Base-by-base conservation (phyloP, 2,329 filamentous ascomycete genomes). In the Aureobasidium vineae region DNA sequence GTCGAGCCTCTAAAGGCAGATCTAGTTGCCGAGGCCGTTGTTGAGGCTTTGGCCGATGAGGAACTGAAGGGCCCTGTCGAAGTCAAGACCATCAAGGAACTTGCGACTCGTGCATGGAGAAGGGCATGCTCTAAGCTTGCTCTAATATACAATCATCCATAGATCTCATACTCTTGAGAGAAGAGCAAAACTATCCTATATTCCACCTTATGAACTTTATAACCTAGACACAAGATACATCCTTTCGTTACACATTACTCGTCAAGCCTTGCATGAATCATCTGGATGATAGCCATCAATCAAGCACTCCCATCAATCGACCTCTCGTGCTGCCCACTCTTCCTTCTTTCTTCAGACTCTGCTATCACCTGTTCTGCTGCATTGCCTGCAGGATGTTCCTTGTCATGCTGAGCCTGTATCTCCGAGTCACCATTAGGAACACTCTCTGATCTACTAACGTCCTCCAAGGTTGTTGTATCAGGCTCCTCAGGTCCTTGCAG, bases 1-100 rank as follows among this genome's bases (percentile, higher is more conserved):
- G 85, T 89, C 60, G 97, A 97, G 81, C 94, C 95, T 4, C 77
- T 97, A 54, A 91, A 92, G 80, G 94, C 89, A 1, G 93, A 97
- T 75, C 77, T 88, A 7, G 94, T 98, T 2, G 93, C 91, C 1
- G 90, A 96, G 76, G 93, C 94, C 0, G 88, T 96, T 0, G 89
- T 98, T 1, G 92, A 98, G 79, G 92, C 91, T 23, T 82, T 98
- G 68, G 85, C 86, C 59, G 90, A 97, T 72, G 87, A 90, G 47
- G 79, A 79, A 0, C 84, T 91, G 0, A 87, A 84, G 67, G 95
- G 95, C 0, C 87, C 88, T 0, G 84, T 98, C 0, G 92, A 94
- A 74, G 86, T 90, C 3, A 83, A 86, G 63, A 84, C 91, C 76
- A 94, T 99, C 70, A 91, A 97, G 76, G 85, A 87, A 70, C 78